phyloP scores from a whole-genome alignment of 108 stramenopile genomes.

The Fragilaria radians region DNA sequence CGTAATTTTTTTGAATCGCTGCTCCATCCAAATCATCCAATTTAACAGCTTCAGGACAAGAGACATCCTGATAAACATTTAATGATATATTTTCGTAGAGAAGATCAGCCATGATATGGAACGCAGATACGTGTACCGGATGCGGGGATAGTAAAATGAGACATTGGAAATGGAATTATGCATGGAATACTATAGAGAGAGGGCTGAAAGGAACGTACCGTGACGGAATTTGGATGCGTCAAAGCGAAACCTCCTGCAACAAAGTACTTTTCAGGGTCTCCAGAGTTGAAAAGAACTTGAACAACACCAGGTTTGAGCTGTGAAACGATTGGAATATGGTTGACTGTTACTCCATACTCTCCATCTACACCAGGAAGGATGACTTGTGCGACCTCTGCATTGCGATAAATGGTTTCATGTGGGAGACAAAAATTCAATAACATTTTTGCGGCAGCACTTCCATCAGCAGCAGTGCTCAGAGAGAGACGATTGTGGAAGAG shows the following conservation, averaged over 20 bases:
- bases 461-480: constrained; percentile 18
- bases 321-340: constrained; percentile 94
- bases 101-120: not conserved
- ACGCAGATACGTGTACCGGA: constrained; percentile 1
- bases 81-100: not conserved
- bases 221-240: constrained; percentile 85
- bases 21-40: constrained; percentile 88
- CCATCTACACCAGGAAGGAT: constrained; percentile 89
- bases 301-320: constrained; percentile 95
- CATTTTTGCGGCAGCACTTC: constrained; percentile 49
- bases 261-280: constrained; percentile 94
- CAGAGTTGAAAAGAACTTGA: constrained; percentile 83
- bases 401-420: constrained; percentile 88
- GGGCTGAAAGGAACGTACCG: constrained; percentile 52
- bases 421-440: constrained; percentile 90
- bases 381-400: constrained; percentile 70
- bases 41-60: constrained; percentile 94
- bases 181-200: too few relatives aligned
- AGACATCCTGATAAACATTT: constrained; percentile 65
- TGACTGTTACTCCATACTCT: constrained; percentile 94
- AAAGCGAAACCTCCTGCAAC: constrained; percentile 94
- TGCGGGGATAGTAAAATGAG: not conserved
- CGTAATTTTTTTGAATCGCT: constrained; percentile 68
- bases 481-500: constrained; percentile 31
- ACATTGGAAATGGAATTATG: too few relatives aligned